Conservation (phyloP, 192 early-diverging fungal genomes). For the Helicostylum pulchrum region DNA sequence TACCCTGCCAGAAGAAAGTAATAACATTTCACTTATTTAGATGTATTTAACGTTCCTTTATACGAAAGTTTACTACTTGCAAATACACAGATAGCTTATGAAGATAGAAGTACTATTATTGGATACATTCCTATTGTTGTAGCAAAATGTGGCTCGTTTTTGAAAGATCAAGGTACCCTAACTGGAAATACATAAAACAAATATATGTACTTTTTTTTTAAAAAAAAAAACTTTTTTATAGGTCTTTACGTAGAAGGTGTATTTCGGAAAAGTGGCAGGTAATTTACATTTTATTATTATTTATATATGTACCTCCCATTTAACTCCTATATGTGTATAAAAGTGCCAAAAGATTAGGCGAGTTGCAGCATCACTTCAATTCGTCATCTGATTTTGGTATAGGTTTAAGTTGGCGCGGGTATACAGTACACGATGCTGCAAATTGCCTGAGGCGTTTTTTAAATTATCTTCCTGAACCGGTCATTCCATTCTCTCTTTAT, state of each 20-base stretch:
- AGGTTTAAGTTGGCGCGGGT: slow-evolving; percentile 61
- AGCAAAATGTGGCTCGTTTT: slow-evolving; percentile 35
- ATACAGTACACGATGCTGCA: slow-evolving; percentile 74
- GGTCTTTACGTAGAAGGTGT: slow-evolving; percentile 55
- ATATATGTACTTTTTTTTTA: not conserved
- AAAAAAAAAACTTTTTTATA: not conserved
- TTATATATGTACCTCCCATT: not conserved
- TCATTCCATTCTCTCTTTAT: slow-evolving; percentile 63
- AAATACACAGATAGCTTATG: slow-evolving; percentile 28
- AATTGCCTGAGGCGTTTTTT: slow-evolving; percentile 72
- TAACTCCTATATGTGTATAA: slow-evolving; percentile 41
- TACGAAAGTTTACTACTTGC: slow-evolving; percentile 25
- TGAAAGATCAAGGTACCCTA: slow-evolving; percentile 38
- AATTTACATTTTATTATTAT: not conserved
- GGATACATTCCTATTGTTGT: slow-evolving; percentile 34
- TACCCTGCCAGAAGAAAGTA: not conserved
- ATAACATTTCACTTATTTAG: not conserved
- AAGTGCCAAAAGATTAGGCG: slow-evolving; percentile 65
- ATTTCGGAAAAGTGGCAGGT: slow-evolving; percentile 73
- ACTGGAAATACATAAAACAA: not conserved
- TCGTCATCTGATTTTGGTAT: slow-evolving; percentile 62
- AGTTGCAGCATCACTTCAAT: slow-evolving; percentile 69
- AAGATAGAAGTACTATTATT: slow-evolving; percentile 11
- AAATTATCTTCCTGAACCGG: slow-evolving; percentile 68
- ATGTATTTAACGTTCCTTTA: slow-evolving; percentile 34